Evolutionary conservation across 176 grass and related monocot genomes (phyloP).

Genomic region (Aegilops tauschii): DNA sequence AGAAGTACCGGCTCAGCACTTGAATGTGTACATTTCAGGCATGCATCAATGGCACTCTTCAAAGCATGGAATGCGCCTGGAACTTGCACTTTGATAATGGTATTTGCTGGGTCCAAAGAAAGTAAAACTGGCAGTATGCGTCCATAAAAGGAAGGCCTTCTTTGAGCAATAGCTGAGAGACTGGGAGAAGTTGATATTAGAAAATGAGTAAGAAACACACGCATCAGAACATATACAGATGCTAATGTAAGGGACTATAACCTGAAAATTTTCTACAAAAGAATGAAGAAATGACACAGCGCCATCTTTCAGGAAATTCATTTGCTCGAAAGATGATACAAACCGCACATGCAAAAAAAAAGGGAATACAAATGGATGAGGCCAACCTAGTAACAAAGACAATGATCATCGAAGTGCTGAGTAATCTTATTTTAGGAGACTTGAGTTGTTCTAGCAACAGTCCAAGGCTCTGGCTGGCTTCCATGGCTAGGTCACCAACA

Average conservation of each 20-base stretch:
- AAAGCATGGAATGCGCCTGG: conserved; percentile 84
- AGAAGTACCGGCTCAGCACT: conserved; percentile 95
- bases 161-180: conserved; percentile 87
- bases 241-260: background rate
- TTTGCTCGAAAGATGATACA: conserved; percentile 6
- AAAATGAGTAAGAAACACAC: background rate
- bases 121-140: conserved; percentile 91
- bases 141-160: conserved; percentile 93
- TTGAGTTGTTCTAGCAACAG: conserved; percentile 88
- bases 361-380: conserved; percentile 2
- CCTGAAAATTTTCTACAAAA: background rate
- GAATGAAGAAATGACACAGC: background rate
- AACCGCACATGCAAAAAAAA: conserved; percentile 4
- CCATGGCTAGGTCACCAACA: conserved; percentile 78
- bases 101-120: conserved; percentile 82
- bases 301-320: background rate
- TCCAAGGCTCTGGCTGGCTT: conserved; percentile 92
- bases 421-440: conserved; percentile 76
- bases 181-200: conserved; percentile 49
- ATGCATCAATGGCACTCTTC: conserved; percentile 77
- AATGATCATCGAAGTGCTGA: conserved; percentile 84
- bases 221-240: background rate
- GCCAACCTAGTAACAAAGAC: conserved; percentile 85
- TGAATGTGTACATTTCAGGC: conserved; percentile 93
- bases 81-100: conserved; percentile 59